phyloP scores from a whole-genome alignment of 805 yeast species.

The Starmerella geochares region DNA sequence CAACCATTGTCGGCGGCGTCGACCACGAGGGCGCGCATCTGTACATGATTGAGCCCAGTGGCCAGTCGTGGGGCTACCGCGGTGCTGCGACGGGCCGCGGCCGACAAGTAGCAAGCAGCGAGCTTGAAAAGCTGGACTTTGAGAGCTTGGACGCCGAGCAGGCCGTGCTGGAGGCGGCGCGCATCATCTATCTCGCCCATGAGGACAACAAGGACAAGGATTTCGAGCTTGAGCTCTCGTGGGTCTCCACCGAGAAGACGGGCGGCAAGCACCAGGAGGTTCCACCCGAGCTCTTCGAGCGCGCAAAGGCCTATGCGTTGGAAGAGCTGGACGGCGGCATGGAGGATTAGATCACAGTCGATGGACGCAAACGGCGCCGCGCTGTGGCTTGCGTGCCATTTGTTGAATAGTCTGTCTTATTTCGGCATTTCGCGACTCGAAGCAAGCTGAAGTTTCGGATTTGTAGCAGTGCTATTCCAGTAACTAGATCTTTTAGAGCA shows the following conservation, averaged over 20 bases:
- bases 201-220: slow-evolving; percentile 97
- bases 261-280: slow-evolving; percentile 69
- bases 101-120: slow-evolving; percentile 94
- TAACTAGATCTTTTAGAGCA: no score
- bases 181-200: slow-evolving; percentile 84
- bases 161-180: slow-evolving; percentile 89
- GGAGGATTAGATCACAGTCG: slow-evolving; percentile 5
- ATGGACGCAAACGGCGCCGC: no score
- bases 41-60: slow-evolving; percentile 96
- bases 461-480: no score
- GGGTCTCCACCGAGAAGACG: slow-evolving; percentile 65
- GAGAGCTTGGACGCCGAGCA: slow-evolving; percentile 61
- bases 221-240: slow-evolving; percentile 85
- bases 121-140: slow-evolving; percentile 78
- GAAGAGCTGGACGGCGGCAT: slow-evolving; percentile 54
- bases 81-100: slow-evolving; percentile 99
- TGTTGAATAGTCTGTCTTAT: no score
- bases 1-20: slow-evolving; percentile 86
- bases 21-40: slow-evolving; percentile 85
- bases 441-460: no score
- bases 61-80: slow-evolving; percentile 91
- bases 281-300: slow-evolving; percentile 67
- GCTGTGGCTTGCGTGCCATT: no score
- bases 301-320: slow-evolving; percentile 76
- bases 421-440: no score